Conservation (phyloP, 306 rosid species). For the Vicia faba region DNA sequence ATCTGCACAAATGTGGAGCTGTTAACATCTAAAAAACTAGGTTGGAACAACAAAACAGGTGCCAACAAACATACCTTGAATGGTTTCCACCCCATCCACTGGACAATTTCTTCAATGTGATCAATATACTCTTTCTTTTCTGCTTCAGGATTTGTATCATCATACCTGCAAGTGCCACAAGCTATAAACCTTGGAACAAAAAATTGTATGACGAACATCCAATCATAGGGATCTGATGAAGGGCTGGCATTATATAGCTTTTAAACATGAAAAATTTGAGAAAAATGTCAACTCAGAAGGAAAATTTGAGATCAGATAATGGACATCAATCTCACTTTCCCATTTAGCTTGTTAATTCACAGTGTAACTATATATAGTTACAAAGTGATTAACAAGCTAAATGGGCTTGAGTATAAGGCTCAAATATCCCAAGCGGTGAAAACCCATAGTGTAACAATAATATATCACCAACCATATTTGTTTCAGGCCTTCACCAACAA, state of each 20-base stretch:
- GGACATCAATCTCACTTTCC: too few species aligned
- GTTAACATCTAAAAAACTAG: constrained; percentile 24
- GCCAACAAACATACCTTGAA: constrained; percentile 57
- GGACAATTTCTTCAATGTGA: constrained; percentile 91
- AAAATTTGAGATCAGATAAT: too few species aligned
- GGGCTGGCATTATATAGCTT: neutral
- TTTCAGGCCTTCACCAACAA: constrained; percentile 10
- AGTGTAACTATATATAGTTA: too few species aligned
- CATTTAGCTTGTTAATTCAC: too few species aligned
- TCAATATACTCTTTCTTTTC: constrained; percentile 96
- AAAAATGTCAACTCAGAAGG: neutral
- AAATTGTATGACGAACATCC: constrained; percentile 5
- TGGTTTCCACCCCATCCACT: constrained; percentile 99
- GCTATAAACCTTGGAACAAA: constrained; percentile 18
- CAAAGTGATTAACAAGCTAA: too few species aligned
- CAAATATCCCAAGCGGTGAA: neutral
- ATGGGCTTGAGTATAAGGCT: neutral
- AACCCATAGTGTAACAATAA: neutral
- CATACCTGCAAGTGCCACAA: constrained; percentile 61
- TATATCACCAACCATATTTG: neutral
- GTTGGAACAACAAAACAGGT: neutral
- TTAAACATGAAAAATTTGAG: neutral
- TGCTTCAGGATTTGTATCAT: constrained; percentile 96
- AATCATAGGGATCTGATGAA: constrained; percentile 15
- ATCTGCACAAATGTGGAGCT: constrained; percentile 53